phyloP scores from a whole-genome alignment of 305 asterid species.

The Fraxinus greggii region DNA sequence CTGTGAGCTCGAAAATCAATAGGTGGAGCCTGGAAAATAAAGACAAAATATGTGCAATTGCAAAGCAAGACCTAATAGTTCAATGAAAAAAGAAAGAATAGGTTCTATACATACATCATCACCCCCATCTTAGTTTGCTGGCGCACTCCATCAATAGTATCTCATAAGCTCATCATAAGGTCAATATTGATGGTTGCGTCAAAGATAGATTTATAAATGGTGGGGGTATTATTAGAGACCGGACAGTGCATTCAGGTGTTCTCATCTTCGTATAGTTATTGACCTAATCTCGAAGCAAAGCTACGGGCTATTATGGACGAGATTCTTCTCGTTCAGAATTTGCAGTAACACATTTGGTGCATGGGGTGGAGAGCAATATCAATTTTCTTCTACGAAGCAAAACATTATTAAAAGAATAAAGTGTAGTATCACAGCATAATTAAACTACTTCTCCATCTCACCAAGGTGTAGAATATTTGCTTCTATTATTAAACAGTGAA shows the following conservation, averaged over 20 bases:
- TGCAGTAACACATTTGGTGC: not conserved
- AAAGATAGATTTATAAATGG: not conserved
- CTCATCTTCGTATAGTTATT: not conserved
- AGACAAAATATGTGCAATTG: not conserved
- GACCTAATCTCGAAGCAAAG: not conserved
- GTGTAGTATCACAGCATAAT: not conserved
- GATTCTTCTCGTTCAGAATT: not conserved
- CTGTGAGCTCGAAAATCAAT: not conserved
- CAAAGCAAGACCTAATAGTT: not conserved
- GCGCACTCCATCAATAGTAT: not conserved
- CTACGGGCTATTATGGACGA: not conserved
- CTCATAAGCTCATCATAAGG: not conserved
- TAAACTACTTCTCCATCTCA: not conserved
- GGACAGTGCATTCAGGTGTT: not conserved
- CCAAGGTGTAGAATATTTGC: not conserved
- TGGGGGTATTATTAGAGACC: not conserved
- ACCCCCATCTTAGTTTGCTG: not conserved
- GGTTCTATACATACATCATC: not conserved
- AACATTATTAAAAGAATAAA: not conserved
- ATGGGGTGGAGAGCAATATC: not conserved
- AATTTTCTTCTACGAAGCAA: not conserved
- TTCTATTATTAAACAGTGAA: not conserved
- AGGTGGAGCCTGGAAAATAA: not conserved
- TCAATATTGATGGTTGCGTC: not conserved
- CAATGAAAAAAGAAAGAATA: not conserved